Evolutionary conservation across 805 yeast genomes (phyloP), one percentile per base, ranked within the genome.

Genomic region (Barnettozyma siamensis): DNA sequence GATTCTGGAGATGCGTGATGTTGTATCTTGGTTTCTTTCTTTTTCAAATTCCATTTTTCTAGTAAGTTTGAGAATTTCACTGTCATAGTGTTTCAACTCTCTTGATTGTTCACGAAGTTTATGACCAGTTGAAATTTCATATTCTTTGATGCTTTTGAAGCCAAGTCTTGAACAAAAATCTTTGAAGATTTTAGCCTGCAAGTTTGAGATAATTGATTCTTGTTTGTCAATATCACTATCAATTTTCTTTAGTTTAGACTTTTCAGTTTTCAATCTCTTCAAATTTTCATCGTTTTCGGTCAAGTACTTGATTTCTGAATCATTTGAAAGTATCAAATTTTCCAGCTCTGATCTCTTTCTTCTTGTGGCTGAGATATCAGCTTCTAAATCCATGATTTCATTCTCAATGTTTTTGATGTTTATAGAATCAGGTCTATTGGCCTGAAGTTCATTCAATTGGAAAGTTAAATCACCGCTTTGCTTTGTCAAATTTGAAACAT

Each of bases 111-210:
- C 68, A 54, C 84, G 67, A 37, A 75, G 54, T 4, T 73, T 61
- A 5, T 75, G 65, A 6, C 91, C 89, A 41, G 81, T 84, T 11
- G 75, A 66, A 33, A 65, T 66, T 57, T 88, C 96, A 57, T 83
- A 88, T 27, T 82, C 88, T 35, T 71, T 67, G 31, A 88, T 76
- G 46, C 60, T 61, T 7, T 63, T 57, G 50, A 87, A 76, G 0
- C 78, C 77, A 39, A 80, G 62, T 42, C 62, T 66, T 1, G 55
- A 41, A 42, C 89, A 81, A 55, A 88, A 84, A 0, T 59, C 70
- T 9, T 56, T 36, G 54, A 78, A 84, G 4, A 79, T 60, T 4
- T 58, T 55, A 2, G 60, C 48, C 47, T 78, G 80, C 7, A 79
- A 46, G 3, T 46, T 41, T 4, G 61, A 54, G 23, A 66, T 63